These are phyloP conservation scores for Aspergillus tanneri DNA, from an alignment of 2,329 filamentous ascomycete species.

Conservation along the genomic window DNA sequence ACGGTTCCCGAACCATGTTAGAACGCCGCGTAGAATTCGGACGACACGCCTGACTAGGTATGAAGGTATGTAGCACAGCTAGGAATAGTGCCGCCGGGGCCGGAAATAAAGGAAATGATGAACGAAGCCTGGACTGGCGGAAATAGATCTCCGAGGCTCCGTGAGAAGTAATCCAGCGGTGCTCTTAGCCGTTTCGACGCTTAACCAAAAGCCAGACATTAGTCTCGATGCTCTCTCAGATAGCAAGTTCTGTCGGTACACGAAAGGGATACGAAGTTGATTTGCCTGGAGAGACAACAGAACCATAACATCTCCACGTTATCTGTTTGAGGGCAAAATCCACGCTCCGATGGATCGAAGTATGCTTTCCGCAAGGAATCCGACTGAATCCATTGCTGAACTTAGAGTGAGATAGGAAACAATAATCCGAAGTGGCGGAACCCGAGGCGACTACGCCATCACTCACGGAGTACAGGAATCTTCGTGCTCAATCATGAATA, in stretches of 20 bases:
- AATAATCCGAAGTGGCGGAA: constrained; percentile 39
- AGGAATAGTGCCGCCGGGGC: constrained; percentile 44
- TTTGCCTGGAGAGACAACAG: constrained; percentile 49
- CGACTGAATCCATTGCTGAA: constrained; percentile 48
- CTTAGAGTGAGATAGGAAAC: constrained; percentile 42
- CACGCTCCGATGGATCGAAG: constrained; percentile 32
- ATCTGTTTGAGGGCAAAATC: constrained; percentile 22
- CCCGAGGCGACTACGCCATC: constrained; percentile 36
- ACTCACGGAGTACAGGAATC: constrained; percentile 48
- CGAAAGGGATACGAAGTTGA: constrained; percentile 46
- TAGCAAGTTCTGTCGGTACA: constrained; percentile 47
- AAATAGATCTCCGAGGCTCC: constrained; percentile 41
- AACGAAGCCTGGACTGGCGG: constrained; percentile 42
- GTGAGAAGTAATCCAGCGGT: constrained; percentile 39
- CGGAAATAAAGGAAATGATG: constrained; percentile 46
- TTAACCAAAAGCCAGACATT: constrained; percentile 41
- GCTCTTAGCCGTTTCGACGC: constrained; percentile 43
- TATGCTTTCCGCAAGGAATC: constrained; percentile 47
- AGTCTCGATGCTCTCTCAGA: constrained; percentile 38
- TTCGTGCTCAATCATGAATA: constrained; percentile 50
- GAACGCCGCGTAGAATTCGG: constrained; percentile 55
- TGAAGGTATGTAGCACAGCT: constrained; percentile 48
- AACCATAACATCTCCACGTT: constrained; percentile 43
- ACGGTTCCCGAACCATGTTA: constrained; percentile 60
- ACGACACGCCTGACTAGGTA: constrained; percentile 41